These are phyloP conservation scores for Tinospora cordifolia DNA, from an alignment of 164 flowering plant species.

Conservation along the genomic window DNA sequence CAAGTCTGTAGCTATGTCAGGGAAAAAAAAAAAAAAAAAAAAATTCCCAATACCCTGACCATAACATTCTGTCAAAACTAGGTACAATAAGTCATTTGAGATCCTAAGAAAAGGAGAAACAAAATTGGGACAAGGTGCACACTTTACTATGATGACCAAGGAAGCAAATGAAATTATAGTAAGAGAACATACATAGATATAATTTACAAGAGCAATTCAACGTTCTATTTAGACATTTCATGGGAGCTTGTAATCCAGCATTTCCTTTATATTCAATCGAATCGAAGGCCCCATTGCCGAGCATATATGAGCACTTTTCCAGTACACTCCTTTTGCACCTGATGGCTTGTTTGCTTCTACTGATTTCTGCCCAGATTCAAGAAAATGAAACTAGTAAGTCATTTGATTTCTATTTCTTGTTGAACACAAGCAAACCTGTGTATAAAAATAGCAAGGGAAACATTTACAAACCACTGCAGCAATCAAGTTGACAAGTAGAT, in stretches of 20 bases:
- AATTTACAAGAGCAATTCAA: not conserved
- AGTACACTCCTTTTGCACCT: slow-evolving; percentile 89
- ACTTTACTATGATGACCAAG: not conserved
- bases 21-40: too few species aligned
- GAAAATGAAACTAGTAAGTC: not conserved
- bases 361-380: slow-evolving; percentile 54
- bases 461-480: slow-evolving; percentile 59
- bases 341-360: slow-evolving; percentile 79
- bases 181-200: not conserved
- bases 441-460: not conserved
- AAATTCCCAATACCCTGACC: too few species aligned
- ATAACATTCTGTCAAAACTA: not conserved
- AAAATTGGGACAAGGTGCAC: slow-evolving; percentile 13
- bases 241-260: slow-evolving; percentile 74
- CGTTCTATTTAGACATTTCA: not conserved
- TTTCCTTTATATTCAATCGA: slow-evolving; percentile 62
- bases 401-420: not conserved
- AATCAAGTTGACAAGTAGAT: slow-evolving; percentile 64
- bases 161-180: not conserved
- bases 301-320: slow-evolving; percentile 88
- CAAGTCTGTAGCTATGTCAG: too few species aligned
- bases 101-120: not conserved
- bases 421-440: not conserved
- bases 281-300: slow-evolving; percentile 98
- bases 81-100: slow-evolving; percentile 2